Evolutionary conservation across 768 basidiomycete genomes (phyloP), one percentile per base, ranked within the genome.

Genomic region (Termitomyces sp.): DNA sequence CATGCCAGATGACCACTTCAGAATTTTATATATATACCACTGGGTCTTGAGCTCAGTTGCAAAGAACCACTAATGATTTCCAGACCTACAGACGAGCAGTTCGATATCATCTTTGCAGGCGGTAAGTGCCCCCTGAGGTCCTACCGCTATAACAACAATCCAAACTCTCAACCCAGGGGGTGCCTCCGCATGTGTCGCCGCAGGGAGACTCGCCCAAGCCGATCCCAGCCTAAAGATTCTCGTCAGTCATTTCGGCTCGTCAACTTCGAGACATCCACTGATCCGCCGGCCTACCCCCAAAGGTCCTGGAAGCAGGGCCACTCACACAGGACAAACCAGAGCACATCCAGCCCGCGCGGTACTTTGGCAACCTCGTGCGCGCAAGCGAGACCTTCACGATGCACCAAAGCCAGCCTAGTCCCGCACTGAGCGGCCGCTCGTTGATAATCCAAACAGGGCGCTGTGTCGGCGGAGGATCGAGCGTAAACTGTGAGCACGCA

Each of bases 401-500:
- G 61, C 73, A 85, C 58, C 69, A 70, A 20, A 74, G 77, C 6
- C 78, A 77, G 60, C 70, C 72, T 0, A 79, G 75, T 53, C 68
- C 78, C 33, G 68, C 72, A 6, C 50, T 75, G 24, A 72, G 65
- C 12, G 80, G 77, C 6, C 82, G 86, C 2, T 63, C 71, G 3
- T 61, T 71, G 8, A 49, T 80, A 35, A 73, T 84, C 7, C 73
- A 74, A 0, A 64, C 70, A 20, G 85, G 81, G 0, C 73, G 79
- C 50, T 78, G 76, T 42, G 62, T 89, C 6, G 86, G 87, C 3
- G 87, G 86, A 2, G 86, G 85, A 1, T 85, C 84, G 0, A 71
- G 73, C 54, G 75, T 87, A 20, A 88, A 87, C 61, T 82, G 85
- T 84, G 46, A 50, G 77, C 45, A 32, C 30, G 13, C 20, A 26